Evolutionary conservation across 2,329 filamentous ascomycete species (phyloP).

Genomic region (Gnomoniopsis sp.): DNA sequence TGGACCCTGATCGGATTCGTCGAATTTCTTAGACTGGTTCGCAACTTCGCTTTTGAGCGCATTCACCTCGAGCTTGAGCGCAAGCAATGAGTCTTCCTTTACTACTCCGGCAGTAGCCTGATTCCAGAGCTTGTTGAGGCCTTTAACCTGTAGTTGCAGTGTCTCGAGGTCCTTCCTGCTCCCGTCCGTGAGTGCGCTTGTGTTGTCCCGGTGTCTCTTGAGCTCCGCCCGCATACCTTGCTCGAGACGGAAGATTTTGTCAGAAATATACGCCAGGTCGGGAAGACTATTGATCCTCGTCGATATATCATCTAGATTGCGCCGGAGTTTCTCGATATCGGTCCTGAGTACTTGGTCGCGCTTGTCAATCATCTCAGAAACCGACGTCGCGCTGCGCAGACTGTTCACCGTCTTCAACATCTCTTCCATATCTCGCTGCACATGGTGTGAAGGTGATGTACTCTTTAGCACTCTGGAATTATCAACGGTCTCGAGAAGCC

Average conservation of each 20-base stretch:
- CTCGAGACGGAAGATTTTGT: background rate
- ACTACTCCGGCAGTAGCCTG: background rate
- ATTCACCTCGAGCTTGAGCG: background rate
- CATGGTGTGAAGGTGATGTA: background rate
- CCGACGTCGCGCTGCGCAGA: too few species aligned
- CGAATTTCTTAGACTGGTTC: background rate
- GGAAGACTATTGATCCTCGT: background rate
- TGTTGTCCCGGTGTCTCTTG: background rate
- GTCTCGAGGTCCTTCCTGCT: background rate
- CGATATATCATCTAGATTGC: background rate
- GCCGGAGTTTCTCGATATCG: background rate
- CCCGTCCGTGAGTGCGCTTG: background rate
- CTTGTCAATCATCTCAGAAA: too few species aligned
- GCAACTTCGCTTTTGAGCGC: background rate
- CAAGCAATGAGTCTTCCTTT: background rate
- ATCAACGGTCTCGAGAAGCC: background rate
- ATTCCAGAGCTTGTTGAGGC: background rate
- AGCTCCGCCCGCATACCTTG: background rate
- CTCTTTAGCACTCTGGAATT: background rate
- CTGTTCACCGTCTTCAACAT: background rate
- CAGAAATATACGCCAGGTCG: background rate
- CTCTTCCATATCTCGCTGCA: background rate
- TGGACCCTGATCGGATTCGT: background rate
- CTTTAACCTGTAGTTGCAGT: background rate
- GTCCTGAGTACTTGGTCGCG: too few species aligned